Evolutionary conservation across 139 green algal species (phyloP), one percentile per base, ranked within the genome.

Genomic region (Chlamydomonas sp.): DNA sequence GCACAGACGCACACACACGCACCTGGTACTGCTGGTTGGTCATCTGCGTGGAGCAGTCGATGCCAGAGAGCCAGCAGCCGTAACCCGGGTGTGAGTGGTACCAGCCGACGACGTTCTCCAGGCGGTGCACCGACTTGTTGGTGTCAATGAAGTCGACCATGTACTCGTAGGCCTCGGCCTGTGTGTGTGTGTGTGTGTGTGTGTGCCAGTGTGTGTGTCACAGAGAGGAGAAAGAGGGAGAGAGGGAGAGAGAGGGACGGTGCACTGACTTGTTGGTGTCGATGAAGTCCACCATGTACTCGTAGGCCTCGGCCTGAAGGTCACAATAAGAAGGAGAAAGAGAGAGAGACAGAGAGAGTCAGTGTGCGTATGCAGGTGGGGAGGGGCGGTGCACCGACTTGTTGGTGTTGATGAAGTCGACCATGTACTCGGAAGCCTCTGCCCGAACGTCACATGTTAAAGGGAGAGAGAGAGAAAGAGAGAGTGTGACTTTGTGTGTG

Each of bases 71-170:
- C 95, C 95, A 99, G 83, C 95, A 99, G 47, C 95, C 95, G 72
- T 99, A 99, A 3, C 95, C 95, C 2, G 95, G 95, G 78, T 99
- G 95, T 33, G 73, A 90, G 79, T 99, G 95, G 76, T 99, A 99
- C 95, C 95, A 99, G n/a, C 95, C 95, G 48, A 98, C 87, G 20
- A 97, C 84, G 75, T 99, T 96, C 69, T 99, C 95, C 22, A 79
- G 48, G 2, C 90, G 75, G 2, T 92, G 88, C 8, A 89, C 83
- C 43, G 78, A 48, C 82, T 92, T 90, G 69, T 76, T 83, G 1
- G 87, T 89, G 48, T 93, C 83, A 34, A 82, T 66, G 72, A 91
- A 97, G 59, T 94, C 85, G 8, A 97, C 83, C 84, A 98, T 96
- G 81, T 96, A 98, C 75, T 98, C 93, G 71, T 96, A 93, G 0